Base-by-base conservation (phyloP, 768 basidiomycete species). In the Russula sp. region DNA sequence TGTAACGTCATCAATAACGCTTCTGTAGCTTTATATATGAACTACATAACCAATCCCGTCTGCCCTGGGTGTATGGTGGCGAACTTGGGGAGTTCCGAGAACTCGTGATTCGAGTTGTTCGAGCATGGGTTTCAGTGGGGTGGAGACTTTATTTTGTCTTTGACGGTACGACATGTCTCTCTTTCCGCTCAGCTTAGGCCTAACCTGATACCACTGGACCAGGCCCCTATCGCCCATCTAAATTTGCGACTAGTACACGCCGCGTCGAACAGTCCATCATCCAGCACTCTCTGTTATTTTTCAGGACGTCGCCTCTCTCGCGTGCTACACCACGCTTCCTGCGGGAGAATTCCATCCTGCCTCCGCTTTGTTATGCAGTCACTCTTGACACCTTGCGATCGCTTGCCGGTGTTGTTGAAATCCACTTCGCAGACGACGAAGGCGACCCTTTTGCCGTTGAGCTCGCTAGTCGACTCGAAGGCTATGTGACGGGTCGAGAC, bases 61-160 rank as follows among this genome's bases (percentile, higher is more conserved):
- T 90, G 50, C 84, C 88, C 7, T 93, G 90, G 91, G 88, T 89
- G 0, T 93, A 90, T 68, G 91, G 91, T 7, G 91, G 91, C 13
- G 90, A 93, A 72, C 90, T 90, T 66, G 69, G 71, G 2, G 78
- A 78, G 56, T 86, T 90, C 63, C 71, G 73, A 8, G 67, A 70
- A n/a, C 71, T 81, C 18, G 76, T 88, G 4, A 71, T 69, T 47
- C 71, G 66, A 50, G 79, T 85, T 16, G 82, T 88, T 13, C 70
- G 78, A 61, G 83, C 86, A 13, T 92, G 89, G 91, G 77, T 86
- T 48, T 73, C 75, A 29, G 75, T 89, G 10, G 87, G 88, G 22
- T 70, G 91, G 42, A 75, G 76, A 55, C 73, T 90, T 7, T 78
- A 82, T 68, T 88, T 93, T 66, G 90, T 93, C 7, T 93, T 93